Percentiles rank a stretch among this genome's conserved stretches.
phyloP scores from a whole-genome alignment of 208 protist species.

The Angomonas deanei region DNA sequence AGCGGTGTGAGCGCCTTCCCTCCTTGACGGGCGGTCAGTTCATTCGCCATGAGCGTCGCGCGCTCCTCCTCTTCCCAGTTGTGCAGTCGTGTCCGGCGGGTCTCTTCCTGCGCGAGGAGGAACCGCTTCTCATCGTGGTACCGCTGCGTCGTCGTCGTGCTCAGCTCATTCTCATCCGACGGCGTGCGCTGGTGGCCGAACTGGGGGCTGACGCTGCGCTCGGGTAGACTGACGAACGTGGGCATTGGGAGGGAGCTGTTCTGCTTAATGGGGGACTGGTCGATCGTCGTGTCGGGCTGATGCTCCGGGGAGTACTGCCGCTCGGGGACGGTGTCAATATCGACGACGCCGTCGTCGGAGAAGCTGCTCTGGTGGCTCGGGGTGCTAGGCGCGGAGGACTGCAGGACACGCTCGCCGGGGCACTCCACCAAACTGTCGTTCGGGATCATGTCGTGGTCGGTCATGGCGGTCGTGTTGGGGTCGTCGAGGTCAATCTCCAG shows the following conservation, averaged over 20 bases:
- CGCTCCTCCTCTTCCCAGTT: slow-evolving; percentile 81
- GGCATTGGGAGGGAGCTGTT: neutral
- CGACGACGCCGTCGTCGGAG: slow-evolving; percentile 8
- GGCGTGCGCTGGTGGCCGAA: slow-evolving; percentile 12
- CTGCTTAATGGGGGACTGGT: neutral
- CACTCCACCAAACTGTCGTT: slow-evolving; percentile 1
- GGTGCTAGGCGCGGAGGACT: neutral
- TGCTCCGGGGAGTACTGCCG: slow-evolving; percentile 10
- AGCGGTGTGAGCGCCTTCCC: neutral
- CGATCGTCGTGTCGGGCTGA: slow-evolving; percentile 2
- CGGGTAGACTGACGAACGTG: neutral
- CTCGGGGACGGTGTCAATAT: slow-evolving; percentile 16
- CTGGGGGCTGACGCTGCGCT: neutral
- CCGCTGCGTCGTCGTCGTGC: slow-evolving; percentile 69
- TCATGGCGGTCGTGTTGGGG: neutral
- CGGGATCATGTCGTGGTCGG: slow-evolving; percentile 2
- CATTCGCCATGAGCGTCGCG: slow-evolving; percentile 23
- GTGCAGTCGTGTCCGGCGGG: slow-evolving; percentile 43
- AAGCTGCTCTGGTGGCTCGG: slow-evolving; percentile 4
- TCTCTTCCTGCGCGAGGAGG: slow-evolving; percentile 46
- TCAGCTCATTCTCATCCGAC: slow-evolving; percentile 33
- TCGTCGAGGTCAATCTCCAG: slow-evolving; percentile 14
- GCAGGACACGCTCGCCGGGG: no score
- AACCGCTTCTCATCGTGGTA: slow-evolving; percentile 65
- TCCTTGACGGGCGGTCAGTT: slow-evolving; percentile 9